Percentiles rank a stretch among this genome's conserved stretches.
phyloP scores from a whole-genome alignment of 768 basidiomycete genomes.

The Piloderma croceum region DNA sequence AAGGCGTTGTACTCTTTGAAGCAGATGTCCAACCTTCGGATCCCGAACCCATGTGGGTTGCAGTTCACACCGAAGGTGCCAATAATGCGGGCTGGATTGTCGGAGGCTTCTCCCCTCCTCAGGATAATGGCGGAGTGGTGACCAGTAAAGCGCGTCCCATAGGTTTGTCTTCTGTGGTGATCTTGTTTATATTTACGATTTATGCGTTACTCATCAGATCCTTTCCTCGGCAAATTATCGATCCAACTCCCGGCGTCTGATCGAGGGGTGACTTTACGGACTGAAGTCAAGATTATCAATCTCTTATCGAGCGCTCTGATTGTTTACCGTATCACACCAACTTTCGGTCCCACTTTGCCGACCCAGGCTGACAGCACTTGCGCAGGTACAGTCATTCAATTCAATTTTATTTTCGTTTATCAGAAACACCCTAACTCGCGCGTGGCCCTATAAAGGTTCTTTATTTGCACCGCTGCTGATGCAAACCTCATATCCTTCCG shows the following conservation, averaged over 20 bases:
- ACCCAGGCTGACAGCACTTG: no score
- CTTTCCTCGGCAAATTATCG: constrained; percentile 32
- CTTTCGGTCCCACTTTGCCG: neutral
- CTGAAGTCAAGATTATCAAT: constrained; percentile 46
- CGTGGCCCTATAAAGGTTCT: no score
- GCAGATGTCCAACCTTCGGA: constrained; percentile 30
- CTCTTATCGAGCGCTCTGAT: constrained; percentile 57
- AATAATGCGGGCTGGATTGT: constrained; percentile 58
- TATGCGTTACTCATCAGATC: no score
- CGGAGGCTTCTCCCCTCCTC: constrained; percentile 48
- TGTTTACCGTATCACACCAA: constrained; percentile 53
- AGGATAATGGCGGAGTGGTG: no score
- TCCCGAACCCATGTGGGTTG: constrained; percentile 38
- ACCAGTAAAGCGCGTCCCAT: constrained; percentile 7
- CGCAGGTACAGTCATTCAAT: no score
- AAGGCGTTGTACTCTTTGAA: constrained; percentile 65
- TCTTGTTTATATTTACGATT: constrained; percentile 6
- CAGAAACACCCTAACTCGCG: no score
- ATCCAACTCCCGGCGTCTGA: constrained; percentile 28
- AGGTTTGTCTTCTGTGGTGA: constrained; percentile 8
- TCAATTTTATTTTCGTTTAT: no score
- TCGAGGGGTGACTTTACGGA: constrained; percentile 38
- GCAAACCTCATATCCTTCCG: constrained; percentile 52
- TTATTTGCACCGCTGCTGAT: constrained; percentile 61
- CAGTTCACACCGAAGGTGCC: constrained; percentile 44